phyloP scores from a whole-genome alignment of 331 rosid genomes.

The Arachis monticola region DNA sequence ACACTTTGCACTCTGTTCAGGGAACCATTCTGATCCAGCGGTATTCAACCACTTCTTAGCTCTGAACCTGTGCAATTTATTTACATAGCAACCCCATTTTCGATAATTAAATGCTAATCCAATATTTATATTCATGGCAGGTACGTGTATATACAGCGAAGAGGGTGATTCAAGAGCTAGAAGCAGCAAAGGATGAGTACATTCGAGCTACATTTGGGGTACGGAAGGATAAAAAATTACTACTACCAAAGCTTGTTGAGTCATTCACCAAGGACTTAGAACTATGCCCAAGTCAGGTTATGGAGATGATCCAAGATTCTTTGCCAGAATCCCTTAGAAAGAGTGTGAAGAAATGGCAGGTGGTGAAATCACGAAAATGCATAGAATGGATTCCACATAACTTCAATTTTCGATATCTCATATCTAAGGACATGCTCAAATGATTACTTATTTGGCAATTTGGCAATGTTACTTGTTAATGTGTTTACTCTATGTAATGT shows the following conservation, averaged over 20 bases:
- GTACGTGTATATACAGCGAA: slow-evolving; percentile 91
- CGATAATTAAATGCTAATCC: background rate
- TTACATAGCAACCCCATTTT: slow-evolving; percentile 8
- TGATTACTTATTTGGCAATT: too few relatives aligned
- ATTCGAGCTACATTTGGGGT: slow-evolving; percentile 84
- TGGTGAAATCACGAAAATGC: slow-evolving; percentile 68
- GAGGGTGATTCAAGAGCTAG: slow-evolving; percentile 79
- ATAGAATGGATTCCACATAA: slow-evolving; percentile 87
- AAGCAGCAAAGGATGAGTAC: slow-evolving; percentile 84
- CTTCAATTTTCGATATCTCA: slow-evolving; percentile 81
- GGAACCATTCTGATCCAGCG: slow-evolving; percentile 99
- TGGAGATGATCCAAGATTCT: slow-evolving; percentile 76
- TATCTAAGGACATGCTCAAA: slow-evolving; percentile 77
- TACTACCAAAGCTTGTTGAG: slow-evolving; percentile 81
- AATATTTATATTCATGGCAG: slow-evolving; percentile 35
- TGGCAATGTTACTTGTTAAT: slow-evolving; percentile 10
- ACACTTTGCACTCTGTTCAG: slow-evolving; percentile 89
- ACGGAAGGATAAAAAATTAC: slow-evolving; percentile 76
- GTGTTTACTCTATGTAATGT: slow-evolving; percentile 11
- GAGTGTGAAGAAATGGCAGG: slow-evolving; percentile 59
- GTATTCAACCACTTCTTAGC: slow-evolving; percentile 49
- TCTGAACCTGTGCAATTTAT: slow-evolving; percentile 3
- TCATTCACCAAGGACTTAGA: slow-evolving; percentile 76
- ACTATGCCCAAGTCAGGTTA: slow-evolving; percentile 58
- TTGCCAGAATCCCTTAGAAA: slow-evolving; percentile 80